A percentile compares a stretch with the other conserved stretches of the same genome.
Conservation (phyloP, 2,329 filamentous ascomycete genomes). For the Claviceps spartinae region DNA sequence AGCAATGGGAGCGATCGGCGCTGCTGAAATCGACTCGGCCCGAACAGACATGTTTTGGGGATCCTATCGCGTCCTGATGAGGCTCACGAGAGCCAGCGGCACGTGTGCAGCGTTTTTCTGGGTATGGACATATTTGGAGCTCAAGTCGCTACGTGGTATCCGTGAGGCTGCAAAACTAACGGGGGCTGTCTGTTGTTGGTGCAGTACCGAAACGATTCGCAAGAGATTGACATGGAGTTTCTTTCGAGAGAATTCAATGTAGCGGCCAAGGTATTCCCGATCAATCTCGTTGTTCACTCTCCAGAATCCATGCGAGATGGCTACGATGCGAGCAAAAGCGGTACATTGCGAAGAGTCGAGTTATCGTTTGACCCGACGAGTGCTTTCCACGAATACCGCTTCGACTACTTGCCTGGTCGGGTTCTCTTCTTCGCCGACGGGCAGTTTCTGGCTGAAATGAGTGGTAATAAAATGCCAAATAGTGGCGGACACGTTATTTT, state of each 20-base stretch:
- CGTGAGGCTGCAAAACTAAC: neutral
- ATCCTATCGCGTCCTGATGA: constrained; percentile 55
- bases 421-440: constrained; percentile 61
- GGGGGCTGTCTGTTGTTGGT: constrained; percentile 16
- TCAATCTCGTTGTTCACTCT: constrained; percentile 68
- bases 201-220: constrained; percentile 64
- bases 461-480: constrained; percentile 42
- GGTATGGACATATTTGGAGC: constrained; percentile 26
- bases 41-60: constrained; percentile 55
- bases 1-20: constrained; percentile 38
- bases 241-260: constrained; percentile 50
- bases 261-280: constrained; percentile 35
- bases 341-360: constrained; percentile 41
- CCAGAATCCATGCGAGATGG: constrained; percentile 41
- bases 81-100: constrained; percentile 43
- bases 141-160: neutral
- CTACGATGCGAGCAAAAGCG: constrained; percentile 48
- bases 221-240: constrained; percentile 74
- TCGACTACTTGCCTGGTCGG: constrained; percentile 52
- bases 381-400: constrained; percentile 64
- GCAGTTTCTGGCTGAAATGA: constrained; percentile 39
- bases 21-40: constrained; percentile 49
- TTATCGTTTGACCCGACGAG: constrained; percentile 53
- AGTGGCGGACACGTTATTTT: constrained; percentile 53
- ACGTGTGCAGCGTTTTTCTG: constrained; percentile 75